Percentiles rank a stretch among this genome's conserved stretches.
phyloP scores from a whole-genome alignment of 768 basidiomycete species.

The Kwoniella bestiolae region DNA sequence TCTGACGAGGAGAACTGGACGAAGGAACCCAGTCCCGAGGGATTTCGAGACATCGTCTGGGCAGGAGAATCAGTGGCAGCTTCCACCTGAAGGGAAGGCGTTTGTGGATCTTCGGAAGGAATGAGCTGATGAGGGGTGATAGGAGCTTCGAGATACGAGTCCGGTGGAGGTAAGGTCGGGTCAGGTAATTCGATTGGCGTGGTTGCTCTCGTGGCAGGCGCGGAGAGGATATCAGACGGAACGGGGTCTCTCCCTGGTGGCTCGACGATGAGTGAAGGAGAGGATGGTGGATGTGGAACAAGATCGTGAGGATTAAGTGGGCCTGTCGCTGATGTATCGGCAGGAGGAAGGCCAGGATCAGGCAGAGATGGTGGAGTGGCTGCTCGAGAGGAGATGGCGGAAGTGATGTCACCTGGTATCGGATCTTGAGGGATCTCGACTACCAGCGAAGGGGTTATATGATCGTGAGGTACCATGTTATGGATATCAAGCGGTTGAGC shows the following conservation, averaged over 20 bases:
- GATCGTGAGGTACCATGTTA: slow-evolving; percentile 13
- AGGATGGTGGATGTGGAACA: slow-evolving; percentile 3
- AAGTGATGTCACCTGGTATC: slow-evolving; percentile 1
- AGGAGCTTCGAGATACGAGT: slow-evolving; percentile 12
- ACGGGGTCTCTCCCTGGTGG: slow-evolving; percentile 21
- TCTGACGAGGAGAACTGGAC: not conserved
- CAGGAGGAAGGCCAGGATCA: slow-evolving; percentile 21
- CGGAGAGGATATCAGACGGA: slow-evolving; percentile 1
- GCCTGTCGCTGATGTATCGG: slow-evolving; percentile 5
- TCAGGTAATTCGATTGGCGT: slow-evolving; percentile 22
- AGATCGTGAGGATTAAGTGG: slow-evolving; percentile 20
- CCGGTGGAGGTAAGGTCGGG: slow-evolving; percentile 14
- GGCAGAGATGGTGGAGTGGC: slow-evolving; percentile 32
- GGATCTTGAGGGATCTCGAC: slow-evolving; percentile 24
- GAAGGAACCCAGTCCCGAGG: not conserved
- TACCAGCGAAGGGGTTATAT: slow-evolving; percentile 16
- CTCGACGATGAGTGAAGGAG: slow-evolving; percentile 33
- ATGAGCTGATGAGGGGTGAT: slow-evolving; percentile 22
- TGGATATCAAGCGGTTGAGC: slow-evolving; percentile 15
- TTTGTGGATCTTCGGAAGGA: slow-evolving; percentile 3
- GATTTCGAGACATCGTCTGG: slow-evolving; percentile 2
- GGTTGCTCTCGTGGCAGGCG: slow-evolving; percentile 1
- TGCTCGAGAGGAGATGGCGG: slow-evolving; percentile 12
- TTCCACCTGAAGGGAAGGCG: slow-evolving; percentile 19
- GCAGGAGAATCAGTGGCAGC: slow-evolving; percentile 12